Conservation (phyloP, 129 eudicot genomes). For the Saposhnikovia divaricata region DNA sequence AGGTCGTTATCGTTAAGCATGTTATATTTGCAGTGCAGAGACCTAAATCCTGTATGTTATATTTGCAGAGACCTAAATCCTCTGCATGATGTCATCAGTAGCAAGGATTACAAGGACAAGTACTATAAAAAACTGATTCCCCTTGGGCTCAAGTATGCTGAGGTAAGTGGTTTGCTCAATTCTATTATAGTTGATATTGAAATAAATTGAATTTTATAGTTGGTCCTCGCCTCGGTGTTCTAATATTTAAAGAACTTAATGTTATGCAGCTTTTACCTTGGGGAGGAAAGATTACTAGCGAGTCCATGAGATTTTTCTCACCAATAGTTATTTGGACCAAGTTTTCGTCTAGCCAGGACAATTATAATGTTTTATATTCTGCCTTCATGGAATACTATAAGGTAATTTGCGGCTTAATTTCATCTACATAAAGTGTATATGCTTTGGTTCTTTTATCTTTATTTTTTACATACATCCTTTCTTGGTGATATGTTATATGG, state of each 20-base stretch:
- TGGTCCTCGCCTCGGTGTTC: background rate
- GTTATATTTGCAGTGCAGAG: slow-evolving; percentile 53
- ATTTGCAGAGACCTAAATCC: slow-evolving; percentile 85
- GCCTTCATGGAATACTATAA: slow-evolving; percentile 83
- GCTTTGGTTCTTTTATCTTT: background rate
- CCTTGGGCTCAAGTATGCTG: slow-evolving; percentile 70
- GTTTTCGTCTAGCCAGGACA: slow-evolving; percentile 55
- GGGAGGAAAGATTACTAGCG: slow-evolving; percentile 89
- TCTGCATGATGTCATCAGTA: slow-evolving; percentile 57
- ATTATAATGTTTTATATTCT: slow-evolving; percentile 46
- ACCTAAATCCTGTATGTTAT: slow-evolving; percentile 52
- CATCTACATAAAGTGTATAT: background rate
- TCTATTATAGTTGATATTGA: background rate
- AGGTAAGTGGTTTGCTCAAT: slow-evolving; percentile 33
- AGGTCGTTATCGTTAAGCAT: background rate
- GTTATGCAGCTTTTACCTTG: slow-evolving; percentile 96
- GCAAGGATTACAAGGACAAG: slow-evolving; percentile 61
- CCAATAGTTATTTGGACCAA: slow-evolving; percentile 92
- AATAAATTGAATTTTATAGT: background rate
- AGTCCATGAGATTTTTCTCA: slow-evolving; percentile 89
- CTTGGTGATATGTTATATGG: background rate
- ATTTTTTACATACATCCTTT: background rate
- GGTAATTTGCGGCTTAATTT: slow-evolving; percentile 26
- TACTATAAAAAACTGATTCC: slow-evolving; percentile 61
- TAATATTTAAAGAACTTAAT: slow-evolving; percentile 23